A percentile compares a stretch with the other conserved stretches of the same genome.
Evolutionary conservation across 1,284 basidiomycete genomes (phyloP).

Genomic region (Rhizoctonia solani): DNA sequence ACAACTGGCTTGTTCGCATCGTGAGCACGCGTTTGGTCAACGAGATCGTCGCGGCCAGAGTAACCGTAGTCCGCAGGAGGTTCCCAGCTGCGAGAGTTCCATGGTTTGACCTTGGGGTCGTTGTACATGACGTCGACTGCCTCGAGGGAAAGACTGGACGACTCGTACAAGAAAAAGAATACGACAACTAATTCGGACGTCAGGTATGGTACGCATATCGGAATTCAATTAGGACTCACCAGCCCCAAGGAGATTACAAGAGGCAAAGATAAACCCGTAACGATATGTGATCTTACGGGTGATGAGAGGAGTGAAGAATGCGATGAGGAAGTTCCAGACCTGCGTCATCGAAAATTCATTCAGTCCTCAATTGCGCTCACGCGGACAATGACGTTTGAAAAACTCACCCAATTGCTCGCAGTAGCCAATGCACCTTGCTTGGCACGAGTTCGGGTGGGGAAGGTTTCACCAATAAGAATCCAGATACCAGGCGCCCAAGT

Average conservation of each 20-base stretch:
- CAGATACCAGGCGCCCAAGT: slow-evolving; percentile 77
- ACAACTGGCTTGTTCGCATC: slow-evolving; percentile 29
- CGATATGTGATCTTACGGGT: slow-evolving; percentile 58
- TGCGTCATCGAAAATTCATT: slow-evolving; percentile 7
- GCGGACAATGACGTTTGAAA: not conserved
- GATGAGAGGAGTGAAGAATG: slow-evolving; percentile 77
- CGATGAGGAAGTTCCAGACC: slow-evolving; percentile 67
- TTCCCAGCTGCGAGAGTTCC: slow-evolving; percentile 58
- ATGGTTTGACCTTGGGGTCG: slow-evolving; percentile 67
- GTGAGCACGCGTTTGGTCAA: slow-evolving; percentile 21
- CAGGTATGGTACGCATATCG: not conserved
- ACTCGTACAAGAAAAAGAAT: slow-evolving; percentile 79
- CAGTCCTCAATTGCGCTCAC: not conserved
- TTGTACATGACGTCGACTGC: slow-evolving; percentile 77
- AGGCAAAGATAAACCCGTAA: slow-evolving; percentile 60
- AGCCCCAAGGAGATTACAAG: slow-evolving; percentile 63
- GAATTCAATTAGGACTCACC: not conserved
- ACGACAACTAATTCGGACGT: slow-evolving; percentile 53
- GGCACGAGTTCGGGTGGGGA: slow-evolving; percentile 72
- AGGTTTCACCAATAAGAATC: slow-evolving; percentile 78
- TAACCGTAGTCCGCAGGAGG: slow-evolving; percentile 40
- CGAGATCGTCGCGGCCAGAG: slow-evolving; percentile 20
- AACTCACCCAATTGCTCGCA: slow-evolving; percentile 56
- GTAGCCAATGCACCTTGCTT: slow-evolving; percentile 77
- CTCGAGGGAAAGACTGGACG: slow-evolving; percentile 69